Conservation (phyloP, 106 monocot species). For the Acanthochlamys bracteata region DNA sequence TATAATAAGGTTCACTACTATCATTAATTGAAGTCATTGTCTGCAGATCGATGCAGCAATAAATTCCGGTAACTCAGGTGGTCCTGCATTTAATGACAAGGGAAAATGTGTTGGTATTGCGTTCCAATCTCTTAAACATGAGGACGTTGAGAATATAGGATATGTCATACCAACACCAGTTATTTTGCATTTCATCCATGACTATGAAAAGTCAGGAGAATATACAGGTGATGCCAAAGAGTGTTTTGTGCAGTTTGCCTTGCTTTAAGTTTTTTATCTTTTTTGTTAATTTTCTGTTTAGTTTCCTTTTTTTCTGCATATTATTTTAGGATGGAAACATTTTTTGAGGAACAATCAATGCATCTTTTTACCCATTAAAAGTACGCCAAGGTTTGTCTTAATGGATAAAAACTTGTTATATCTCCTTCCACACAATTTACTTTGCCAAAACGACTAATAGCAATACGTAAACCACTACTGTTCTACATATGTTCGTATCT, state of each 20-base stretch:
- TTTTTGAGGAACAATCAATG: no score
- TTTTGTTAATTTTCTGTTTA: not conserved
- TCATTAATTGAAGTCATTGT: not conserved
- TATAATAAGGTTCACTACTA: no score
- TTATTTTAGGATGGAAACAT: no score
- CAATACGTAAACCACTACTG: no score
- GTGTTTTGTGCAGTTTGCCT: not conserved
- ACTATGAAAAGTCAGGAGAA: constrained; percentile 87
- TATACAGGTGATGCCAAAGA: constrained; percentile 63
- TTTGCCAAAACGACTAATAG: no score
- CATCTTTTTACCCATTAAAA: no score
- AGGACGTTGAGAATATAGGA: constrained; percentile 98
- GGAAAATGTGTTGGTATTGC: constrained; percentile 99
- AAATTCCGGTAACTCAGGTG: constrained; percentile 99
- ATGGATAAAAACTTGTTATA: no score
- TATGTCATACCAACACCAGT: constrained; percentile 99
- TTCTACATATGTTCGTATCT: no score
- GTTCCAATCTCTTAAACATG: constrained; percentile 96
- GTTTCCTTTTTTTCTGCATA: not conserved
- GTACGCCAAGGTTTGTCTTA: no score
- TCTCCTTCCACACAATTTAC: no score
- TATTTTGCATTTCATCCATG: constrained; percentile 86
- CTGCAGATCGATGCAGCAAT: constrained; percentile 98
- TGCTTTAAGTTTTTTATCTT: not conserved
- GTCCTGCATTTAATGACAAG: constrained; percentile 96